Percentiles rank a stretch among this genome's conserved stretches.
Conservation (phyloP, 331 rosid species). For the Quercus tomentella region DNA sequence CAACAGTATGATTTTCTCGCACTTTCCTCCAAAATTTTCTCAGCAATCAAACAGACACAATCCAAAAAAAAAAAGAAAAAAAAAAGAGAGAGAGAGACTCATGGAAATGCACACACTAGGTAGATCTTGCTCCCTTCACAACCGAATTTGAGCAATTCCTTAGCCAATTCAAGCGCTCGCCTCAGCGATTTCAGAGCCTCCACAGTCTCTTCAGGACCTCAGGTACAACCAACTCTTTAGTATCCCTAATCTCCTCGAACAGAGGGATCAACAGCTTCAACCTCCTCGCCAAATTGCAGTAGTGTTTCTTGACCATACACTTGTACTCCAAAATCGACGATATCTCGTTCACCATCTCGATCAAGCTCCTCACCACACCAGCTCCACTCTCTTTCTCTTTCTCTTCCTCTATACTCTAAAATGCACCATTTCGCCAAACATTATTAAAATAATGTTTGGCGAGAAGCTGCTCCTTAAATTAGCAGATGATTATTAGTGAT, state of each 20-base stretch:
- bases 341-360: constrained; percentile 59
- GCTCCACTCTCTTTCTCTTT: constrained; percentile 20
- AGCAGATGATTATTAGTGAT: no score
- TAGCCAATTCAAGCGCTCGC: constrained; percentile 58
- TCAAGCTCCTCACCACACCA: constrained; percentile 28
- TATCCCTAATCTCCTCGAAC: constrained; percentile 88
- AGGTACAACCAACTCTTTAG: constrained; percentile 33
- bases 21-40: constrained; percentile 3
- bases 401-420: constrained; percentile 55
- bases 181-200: constrained; percentile 53
- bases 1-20: neutral
- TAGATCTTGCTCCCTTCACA: constrained; percentile 83
- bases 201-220: constrained; percentile 25
- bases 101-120: constrained; percentile 55
- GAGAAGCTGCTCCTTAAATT: no score
- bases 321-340: constrained; percentile 71
- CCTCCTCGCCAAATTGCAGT: constrained; percentile 75
- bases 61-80: neutral
- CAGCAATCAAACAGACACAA: neutral
- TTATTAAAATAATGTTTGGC: no score
- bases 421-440: constrained; percentile 11
- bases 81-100: neutral
- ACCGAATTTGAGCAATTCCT: constrained; percentile 65
- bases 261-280: constrained; percentile 79
- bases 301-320: constrained; percentile 73